These are phyloP conservation scores for Annulohypoxylon nitens DNA, from an alignment of 495 filamentous ascomycete species.

Conservation along the genomic window DNA sequence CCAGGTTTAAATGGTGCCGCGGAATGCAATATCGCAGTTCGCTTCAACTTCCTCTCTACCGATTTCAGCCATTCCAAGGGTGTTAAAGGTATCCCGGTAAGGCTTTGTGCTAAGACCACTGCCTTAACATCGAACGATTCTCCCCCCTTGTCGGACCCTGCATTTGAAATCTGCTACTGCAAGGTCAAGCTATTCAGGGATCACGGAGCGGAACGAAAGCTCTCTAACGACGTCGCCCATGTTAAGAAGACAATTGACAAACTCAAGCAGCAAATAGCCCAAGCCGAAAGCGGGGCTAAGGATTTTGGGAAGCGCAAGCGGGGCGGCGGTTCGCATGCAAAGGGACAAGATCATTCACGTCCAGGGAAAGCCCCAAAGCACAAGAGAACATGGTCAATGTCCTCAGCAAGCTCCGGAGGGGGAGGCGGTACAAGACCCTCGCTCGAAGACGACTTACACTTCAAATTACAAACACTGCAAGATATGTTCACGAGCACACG, in stretches of 20 bases:
- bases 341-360: conserved; percentile 64
- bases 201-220: conserved; percentile 94
- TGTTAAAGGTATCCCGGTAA: conserved; percentile 94
- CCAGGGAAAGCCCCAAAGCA: conserved; percentile 88
- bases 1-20: conserved; percentile 70
- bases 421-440: conserved; percentile 66
- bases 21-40: conserved; percentile 85
- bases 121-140: conserved; percentile 64
- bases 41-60: conserved; percentile 98
- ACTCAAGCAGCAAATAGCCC: conserved; percentile 88
- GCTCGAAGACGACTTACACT: conserved; percentile 88
- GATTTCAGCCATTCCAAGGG: conserved; percentile 99
- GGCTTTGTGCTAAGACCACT: conserved; percentile 92
- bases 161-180: conserved; percentile 86
- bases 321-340: conserved; percentile 65
- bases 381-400: conserved; percentile 95
- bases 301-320: conserved; percentile 91
- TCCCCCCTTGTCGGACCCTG: conserved; percentile 54
- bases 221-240: conserved; percentile 92
- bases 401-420: conserved; percentile 80
- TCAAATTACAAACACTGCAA: conserved; percentile 84
- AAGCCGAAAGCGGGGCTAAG: conserved; percentile 89
- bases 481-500: conserved; percentile 97
- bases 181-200: conserved; percentile 98
- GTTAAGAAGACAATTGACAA: conserved; percentile 96